Evolutionary conservation across 2,329 filamentous ascomycete genomes (phyloP), one percentile per base, ranked within the genome.

Genomic region (Clonostachys chloroleuca): DNA sequence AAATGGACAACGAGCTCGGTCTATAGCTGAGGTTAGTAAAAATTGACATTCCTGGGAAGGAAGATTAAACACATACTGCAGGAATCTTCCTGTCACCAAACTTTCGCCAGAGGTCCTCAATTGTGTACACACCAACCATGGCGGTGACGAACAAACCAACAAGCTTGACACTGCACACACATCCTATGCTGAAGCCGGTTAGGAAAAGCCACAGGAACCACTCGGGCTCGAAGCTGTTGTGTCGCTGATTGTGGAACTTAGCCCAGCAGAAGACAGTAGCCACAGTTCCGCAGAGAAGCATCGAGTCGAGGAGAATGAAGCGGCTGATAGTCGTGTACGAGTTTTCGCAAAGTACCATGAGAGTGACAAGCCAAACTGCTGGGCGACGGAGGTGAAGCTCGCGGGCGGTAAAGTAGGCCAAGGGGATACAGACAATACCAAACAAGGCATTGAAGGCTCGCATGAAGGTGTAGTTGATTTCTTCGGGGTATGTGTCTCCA

Each of bases 301-400:
- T 99, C 1, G 94, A 97, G 69, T 99, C 94, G 59, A 99, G 84
- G 20, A 99, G 84, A 59, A 99, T 97, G 66, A 99, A 99, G 51
- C 94, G 84, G 70, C 92, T 96, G 69, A 99, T 99, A 34, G 95
- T 97, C 43, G 94, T 96, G 74, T 97, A 99, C 45, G 94, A 97
- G 76, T 99, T 99, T 69, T 99, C 94, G 75, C 91, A 99, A 40
- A 99, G 83, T 41, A 99, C 92, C 89, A 96, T 96, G 58, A 97
- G 75, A 17, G 92, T 94, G 49, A 97, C 85, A 48, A 99, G 78
- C 94, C 94, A 99, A 56, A 96, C 89, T 44, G 92, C 87, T 40
- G 90, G 86, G 55, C 87, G 84, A 63, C 83, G 85, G 63, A 97
- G 86, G 63, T 91, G 88, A 59, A 99, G 75, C 69, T 96, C 92